phyloP scores from a whole-genome alignment of 257 asterid species.

The Solanum boliviense region DNA sequence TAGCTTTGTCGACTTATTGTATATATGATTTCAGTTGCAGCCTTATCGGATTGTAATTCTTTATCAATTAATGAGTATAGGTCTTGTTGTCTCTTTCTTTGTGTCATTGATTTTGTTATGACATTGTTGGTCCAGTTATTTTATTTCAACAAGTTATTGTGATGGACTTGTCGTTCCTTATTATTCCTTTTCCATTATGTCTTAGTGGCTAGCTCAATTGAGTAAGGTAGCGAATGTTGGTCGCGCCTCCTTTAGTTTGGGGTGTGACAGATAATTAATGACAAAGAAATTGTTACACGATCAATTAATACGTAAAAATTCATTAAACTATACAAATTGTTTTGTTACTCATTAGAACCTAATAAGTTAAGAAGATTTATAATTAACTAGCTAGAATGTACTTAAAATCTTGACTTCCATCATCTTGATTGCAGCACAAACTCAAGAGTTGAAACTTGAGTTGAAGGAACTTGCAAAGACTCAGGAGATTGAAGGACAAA shows the following conservation, averaged over 20 bases:
- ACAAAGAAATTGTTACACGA: too few species aligned
- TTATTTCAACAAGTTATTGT: background rate
- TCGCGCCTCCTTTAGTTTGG: background rate
- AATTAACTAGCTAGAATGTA: background rate
- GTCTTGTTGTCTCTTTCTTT: background rate
- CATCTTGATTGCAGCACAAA: background rate
- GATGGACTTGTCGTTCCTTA: background rate
- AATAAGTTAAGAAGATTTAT: background rate
- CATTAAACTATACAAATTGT: too few species aligned
- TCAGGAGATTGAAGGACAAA: background rate
- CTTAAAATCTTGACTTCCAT: background rate
- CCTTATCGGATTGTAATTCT: too few species aligned
- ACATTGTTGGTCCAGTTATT: too few species aligned
- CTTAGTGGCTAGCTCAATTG: background rate
- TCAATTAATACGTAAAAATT: too few species aligned
- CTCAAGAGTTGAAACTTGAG: constrained; percentile 1
- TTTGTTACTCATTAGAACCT: too few species aligned
- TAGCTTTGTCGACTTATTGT: too few species aligned
- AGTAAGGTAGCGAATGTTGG: background rate
- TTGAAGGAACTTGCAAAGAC: background rate
- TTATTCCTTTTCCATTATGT: background rate
- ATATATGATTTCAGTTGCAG: too few species aligned
- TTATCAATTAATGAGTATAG: background rate
- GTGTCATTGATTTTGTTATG: background rate
- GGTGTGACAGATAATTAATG: background rate